These are phyloP conservation scores for Rhizopogon vinicolor DNA, from an alignment of 768 basidiomycete genomes.

Conservation along the genomic window DNA sequence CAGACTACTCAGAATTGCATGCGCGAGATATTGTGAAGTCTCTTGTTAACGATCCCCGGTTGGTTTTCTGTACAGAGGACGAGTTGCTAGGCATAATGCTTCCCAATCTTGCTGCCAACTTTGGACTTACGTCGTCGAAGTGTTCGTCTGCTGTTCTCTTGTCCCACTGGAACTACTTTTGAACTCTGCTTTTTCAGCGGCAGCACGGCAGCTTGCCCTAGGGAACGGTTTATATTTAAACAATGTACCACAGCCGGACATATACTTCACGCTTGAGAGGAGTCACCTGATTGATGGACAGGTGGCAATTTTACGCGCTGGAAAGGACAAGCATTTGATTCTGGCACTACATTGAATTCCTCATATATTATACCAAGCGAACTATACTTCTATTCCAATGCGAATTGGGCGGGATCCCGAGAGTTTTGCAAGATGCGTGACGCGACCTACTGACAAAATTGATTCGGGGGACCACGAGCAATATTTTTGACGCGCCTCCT, in stretches of 20 bases:
- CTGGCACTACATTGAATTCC: slow-evolving; percentile 32
- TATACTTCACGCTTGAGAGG: slow-evolving; percentile 34
- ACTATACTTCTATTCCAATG: neutral
- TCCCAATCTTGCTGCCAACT: slow-evolving; percentile 54
- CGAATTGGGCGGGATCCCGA: too few relatives aligned
- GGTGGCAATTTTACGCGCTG: slow-evolving; percentile 65
- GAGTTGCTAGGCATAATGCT: slow-evolving; percentile 54
- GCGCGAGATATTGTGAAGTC: slow-evolving; percentile 56
- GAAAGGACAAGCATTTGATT: slow-evolving; percentile 67
- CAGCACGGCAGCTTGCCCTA: slow-evolving; percentile 56
- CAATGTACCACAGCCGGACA: slow-evolving; percentile 49
- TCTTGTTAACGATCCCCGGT: slow-evolving; percentile 60
- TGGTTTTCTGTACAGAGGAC: slow-evolving; percentile 44
- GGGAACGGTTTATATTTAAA: slow-evolving; percentile 75
- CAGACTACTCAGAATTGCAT: slow-evolving; percentile 36
- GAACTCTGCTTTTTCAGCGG: slow-evolving; percentile 39
- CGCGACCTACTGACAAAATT: too few relatives aligned
- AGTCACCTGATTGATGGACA: slow-evolving; percentile 54
- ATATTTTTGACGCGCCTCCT: too few relatives aligned
- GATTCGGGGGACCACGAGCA: too few relatives aligned
- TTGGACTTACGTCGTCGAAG: slow-evolving; percentile 58
- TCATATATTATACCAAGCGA: neutral
- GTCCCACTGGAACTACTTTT: neutral
- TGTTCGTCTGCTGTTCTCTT: slow-evolving; percentile 38
- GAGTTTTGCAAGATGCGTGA: too few relatives aligned